Base-by-base conservation (phyloP, 768 basidiomycete species). In the Paxillus involutus region DNA sequence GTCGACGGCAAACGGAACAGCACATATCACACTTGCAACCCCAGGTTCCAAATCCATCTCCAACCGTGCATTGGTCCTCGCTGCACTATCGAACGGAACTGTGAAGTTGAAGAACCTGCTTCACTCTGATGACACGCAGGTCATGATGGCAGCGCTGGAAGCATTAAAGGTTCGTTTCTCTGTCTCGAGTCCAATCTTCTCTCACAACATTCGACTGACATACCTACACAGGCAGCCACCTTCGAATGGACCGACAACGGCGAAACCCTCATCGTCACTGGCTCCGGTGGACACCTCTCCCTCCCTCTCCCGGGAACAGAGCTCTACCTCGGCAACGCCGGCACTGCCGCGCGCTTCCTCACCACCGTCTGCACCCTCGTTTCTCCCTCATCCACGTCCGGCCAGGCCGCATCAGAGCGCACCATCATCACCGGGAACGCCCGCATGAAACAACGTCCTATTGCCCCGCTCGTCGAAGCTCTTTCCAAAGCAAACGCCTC, bases 381-480 rank as follows among this genome's bases (percentile, higher is more conserved):
- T 3, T 82, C 83, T 52, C 64, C 76, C 5, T 63, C 73, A 10
- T 54, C 62, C 21, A 35, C 55, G 4, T 69, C 73, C 6, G 59
- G 70, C 4, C 72, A 75, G 41, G 69, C 70, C 6, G 63, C 72
- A 24, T 58, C 67, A 41, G 72, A 78, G 45, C 73, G 74, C 24
- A 97, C 95, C 16, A 72, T 91, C 70, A 89, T 98, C 70, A 98
- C 97, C 10, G 97, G 97, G 44, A 99, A 99, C 61, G 92, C 95
- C 0, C 85, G 96, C 55, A 99, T 98, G 97, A 98, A 98, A 73
- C 94, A 98, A 71, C 88, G 96, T 29, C 97, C 97, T 13, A 94
- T 96, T 60, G 97, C 94, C 0, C 92, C 97, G 6, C 80, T 99
- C 19, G 96, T 98, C 48, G 87, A 91, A 49, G 94, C 97, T 3